Percentiles rank a stretch among this genome's conserved stretches.
These are phyloP conservation scores for Yarrowia alimentaria DNA, from an alignment of 805 yeast species.

Conservation along the genomic window DNA sequence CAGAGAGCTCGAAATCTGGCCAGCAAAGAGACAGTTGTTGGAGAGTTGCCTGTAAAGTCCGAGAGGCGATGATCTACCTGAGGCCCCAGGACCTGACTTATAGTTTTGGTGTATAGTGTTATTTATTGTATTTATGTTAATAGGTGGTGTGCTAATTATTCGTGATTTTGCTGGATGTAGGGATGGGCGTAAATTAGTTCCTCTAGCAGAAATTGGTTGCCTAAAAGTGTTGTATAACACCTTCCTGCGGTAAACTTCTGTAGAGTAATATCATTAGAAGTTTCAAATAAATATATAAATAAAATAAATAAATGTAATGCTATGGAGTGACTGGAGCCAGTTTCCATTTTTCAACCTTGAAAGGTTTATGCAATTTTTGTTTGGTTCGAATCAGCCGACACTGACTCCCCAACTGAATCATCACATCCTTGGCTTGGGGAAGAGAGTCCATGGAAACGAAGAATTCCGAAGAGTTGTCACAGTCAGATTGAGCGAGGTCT, in stretches of 20 bases:
- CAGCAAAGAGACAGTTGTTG: background rate
- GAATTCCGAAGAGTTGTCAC: constrained; percentile 4
- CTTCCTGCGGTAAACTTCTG: too few species aligned
- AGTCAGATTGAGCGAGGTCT: too few species aligned
- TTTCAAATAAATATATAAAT: constrained; percentile 22
- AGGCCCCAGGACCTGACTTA: too few species aligned
- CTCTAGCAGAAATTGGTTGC: too few species aligned
- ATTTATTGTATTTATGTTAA: constrained; percentile 26
- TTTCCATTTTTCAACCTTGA: constrained; percentile 19
- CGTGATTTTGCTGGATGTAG: too few species aligned
- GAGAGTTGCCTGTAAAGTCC: constrained; percentile 12
- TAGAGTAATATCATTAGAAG: too few species aligned
- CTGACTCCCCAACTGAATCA: background rate
- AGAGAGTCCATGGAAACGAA: constrained; percentile 7
- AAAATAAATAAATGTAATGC: too few species aligned
- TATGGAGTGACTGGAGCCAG: constrained; percentile 7
- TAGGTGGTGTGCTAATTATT: too few species aligned
- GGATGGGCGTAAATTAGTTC: too few species aligned
- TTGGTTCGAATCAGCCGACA: constrained; percentile 11
- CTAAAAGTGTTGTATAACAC: too few species aligned
- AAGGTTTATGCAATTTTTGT: constrained; percentile 2
- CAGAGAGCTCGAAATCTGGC: constrained; percentile 32
- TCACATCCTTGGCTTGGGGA: constrained; percentile 3
- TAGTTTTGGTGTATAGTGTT: constrained; percentile 14
- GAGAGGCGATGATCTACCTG: background rate